phyloP scores from a whole-genome alignment of 176 grass and related monocot species.

The Carex scoparia region DNA sequence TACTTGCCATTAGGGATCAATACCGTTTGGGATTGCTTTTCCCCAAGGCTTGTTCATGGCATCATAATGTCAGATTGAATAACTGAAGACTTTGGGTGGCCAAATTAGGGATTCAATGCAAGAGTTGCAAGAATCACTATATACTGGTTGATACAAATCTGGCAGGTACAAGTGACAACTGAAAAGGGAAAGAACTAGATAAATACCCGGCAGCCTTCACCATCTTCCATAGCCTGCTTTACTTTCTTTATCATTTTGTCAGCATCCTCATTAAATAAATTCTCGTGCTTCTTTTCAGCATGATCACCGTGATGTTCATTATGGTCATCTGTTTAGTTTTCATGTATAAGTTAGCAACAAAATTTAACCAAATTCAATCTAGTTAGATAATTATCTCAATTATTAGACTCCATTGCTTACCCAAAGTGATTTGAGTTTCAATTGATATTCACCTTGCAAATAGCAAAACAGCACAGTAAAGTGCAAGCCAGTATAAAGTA shows the following conservation, averaged over 20 bases:
- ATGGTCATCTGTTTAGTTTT: slow-evolving; percentile 45
- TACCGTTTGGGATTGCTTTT: not conserved
- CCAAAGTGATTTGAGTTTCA: not conserved
- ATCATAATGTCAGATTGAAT: not conserved
- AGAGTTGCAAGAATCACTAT: not conserved
- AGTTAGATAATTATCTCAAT: not conserved
- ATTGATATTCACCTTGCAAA: not conserved
- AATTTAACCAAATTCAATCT: slow-evolving; percentile 14
- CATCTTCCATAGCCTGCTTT: slow-evolving; percentile 76
- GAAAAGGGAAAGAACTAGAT: slow-evolving; percentile 13
- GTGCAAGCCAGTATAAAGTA: not conserved
- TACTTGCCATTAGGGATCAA: not conserved
- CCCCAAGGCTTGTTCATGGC: not conserved
- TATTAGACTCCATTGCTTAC: not conserved
- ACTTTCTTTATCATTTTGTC: slow-evolving; percentile 96
- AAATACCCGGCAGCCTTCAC: slow-evolving; percentile 90
- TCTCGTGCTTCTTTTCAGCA: slow-evolving; percentile 56
- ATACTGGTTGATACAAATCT: not conserved
- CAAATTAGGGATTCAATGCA: not conserved
- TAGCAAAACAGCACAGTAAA: not conserved
- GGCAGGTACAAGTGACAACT: slow-evolving; percentile 5
- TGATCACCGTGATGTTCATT: slow-evolving; percentile 61
- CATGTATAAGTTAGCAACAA: not conserved
- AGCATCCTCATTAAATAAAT: slow-evolving; percentile 64
- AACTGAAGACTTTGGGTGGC: not conserved